These are phyloP conservation scores for Talaromyces sp. DNA, from an alignment of 2,329 filamentous ascomycete genomes.

Conservation along the genomic window DNA sequence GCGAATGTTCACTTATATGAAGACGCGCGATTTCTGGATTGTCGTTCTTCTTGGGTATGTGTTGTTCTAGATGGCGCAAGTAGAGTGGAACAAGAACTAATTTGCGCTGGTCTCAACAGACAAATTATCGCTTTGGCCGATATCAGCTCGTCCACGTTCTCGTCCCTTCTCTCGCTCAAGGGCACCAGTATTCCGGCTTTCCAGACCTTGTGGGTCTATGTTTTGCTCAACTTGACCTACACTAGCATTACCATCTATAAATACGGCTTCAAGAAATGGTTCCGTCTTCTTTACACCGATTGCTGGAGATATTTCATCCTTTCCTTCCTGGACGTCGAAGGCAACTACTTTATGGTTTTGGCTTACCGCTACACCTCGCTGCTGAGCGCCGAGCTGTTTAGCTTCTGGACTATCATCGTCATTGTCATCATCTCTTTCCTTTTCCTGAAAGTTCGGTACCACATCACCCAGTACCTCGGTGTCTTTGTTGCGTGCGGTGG, in stretches of 20 bases:
- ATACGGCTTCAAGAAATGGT: slow-evolving; percentile 71
- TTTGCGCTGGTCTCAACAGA: slow-evolving; percentile 33
- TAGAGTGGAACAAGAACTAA: not conserved
- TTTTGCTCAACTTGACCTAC: slow-evolving; percentile 77
- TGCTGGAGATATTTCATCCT: slow-evolving; percentile 95
- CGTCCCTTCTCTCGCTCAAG: slow-evolving; percentile 63
- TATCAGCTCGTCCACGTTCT: slow-evolving; percentile 89
- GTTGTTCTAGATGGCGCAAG: not conserved
- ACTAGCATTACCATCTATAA: slow-evolving; percentile 72
- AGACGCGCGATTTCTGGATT: slow-evolving; percentile 18
- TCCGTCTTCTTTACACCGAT: slow-evolving; percentile 60
- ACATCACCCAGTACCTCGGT: slow-evolving; percentile 75
- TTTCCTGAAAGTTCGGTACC: slow-evolving; percentile 84
- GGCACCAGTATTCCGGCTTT: slow-evolving; percentile 86
- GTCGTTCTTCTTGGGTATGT: slow-evolving; percentile 15
- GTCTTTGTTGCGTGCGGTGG: slow-evolving; percentile 90
- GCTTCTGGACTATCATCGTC: slow-evolving; percentile 96
- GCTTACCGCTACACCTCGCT: slow-evolving; percentile 92
- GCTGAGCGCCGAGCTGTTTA: slow-evolving; percentile 88
- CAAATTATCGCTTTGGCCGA: slow-evolving; percentile 86
- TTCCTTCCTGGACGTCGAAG: slow-evolving; percentile 88
- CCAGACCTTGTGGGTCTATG: slow-evolving; percentile 93
- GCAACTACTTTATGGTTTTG: slow-evolving; percentile 96
- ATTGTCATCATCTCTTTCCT: slow-evolving; percentile 82
- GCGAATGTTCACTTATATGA: slow-evolving; percentile 15